Evolutionary conservation across 148 eudicot genomes (phyloP).

Genomic region (Spergularia bocconei): DNA sequence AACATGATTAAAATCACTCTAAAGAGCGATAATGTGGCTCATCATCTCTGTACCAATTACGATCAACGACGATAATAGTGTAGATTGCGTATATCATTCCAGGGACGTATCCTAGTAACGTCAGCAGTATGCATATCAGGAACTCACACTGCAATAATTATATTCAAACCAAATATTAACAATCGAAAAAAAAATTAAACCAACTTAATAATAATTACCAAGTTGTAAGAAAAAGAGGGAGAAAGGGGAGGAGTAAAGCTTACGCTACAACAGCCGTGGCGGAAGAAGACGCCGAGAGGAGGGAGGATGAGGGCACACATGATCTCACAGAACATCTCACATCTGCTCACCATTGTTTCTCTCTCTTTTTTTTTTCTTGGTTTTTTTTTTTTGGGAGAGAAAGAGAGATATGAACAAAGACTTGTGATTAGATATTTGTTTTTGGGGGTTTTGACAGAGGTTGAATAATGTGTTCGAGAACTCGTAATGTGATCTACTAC

Average conservation of each 20-base stretch:
- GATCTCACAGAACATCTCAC: slow-evolving; percentile 55
- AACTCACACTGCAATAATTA: slow-evolving; percentile 51
- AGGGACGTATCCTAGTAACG: slow-evolving; percentile 75
- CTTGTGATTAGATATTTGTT: neutral
- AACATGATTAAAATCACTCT: slow-evolving; percentile 30
- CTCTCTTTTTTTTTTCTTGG: too few relatives aligned
- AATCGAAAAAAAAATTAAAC: neutral
- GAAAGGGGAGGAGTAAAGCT: neutral
- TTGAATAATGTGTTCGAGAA: too few relatives aligned
- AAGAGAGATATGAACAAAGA: neutral
- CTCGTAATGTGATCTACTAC: too few relatives aligned
- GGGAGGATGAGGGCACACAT: slow-evolving; percentile 49
- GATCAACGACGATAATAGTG: slow-evolving; percentile 58
- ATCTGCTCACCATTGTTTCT: slow-evolving; percentile 37
- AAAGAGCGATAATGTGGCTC: slow-evolving; percentile 20
- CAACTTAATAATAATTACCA: neutral
- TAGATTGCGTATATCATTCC: slow-evolving; percentile 83
- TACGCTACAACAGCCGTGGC: slow-evolving; percentile 64
- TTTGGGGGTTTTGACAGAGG: too few relatives aligned
- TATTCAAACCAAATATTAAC: too few relatives aligned
- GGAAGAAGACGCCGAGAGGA: slow-evolving; percentile 60
- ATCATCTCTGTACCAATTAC: slow-evolving; percentile 34
- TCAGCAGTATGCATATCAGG: slow-evolving; percentile 69
- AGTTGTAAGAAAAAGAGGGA: too few relatives aligned
- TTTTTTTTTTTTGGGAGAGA: too few relatives aligned